phyloP scores from a whole-genome alignment of 768 basidiomycete genomes.

The Auriscalpium microsporum region DNA sequence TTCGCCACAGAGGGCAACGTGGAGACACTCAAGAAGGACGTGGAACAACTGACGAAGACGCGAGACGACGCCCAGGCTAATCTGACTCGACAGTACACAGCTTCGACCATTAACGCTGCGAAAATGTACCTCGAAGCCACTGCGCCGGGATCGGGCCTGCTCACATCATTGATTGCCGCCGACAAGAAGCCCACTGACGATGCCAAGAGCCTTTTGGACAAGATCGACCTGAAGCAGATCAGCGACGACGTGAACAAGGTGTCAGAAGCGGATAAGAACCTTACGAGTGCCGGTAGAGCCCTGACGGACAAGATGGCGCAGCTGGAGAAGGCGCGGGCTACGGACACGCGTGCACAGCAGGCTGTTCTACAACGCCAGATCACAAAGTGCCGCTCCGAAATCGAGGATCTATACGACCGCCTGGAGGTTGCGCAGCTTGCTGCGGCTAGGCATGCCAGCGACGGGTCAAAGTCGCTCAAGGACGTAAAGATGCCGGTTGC shows the following conservation, averaged over 20 bases:
- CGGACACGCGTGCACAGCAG: background rate
- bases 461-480: background rate
- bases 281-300: background rate
- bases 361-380: background rate
- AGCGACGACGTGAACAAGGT: background rate
- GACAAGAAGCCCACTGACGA: background rate
- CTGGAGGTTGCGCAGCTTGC: background rate
- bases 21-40: constrained; percentile 12
- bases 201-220: background rate
- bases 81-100: constrained; percentile 15
- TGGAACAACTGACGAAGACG: constrained; percentile 14
- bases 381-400: background rate
- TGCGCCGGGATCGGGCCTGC: background rate
- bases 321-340: background rate
- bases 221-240: background rate
- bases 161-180: background rate
- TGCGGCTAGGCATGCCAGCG: background rate
- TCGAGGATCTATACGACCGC: background rate
- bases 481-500: background rate
- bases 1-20: constrained; percentile 13
- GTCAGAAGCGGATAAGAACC: background rate
- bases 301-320: background rate
- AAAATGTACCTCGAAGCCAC: constrained; percentile 15
- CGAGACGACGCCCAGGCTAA: constrained; percentile 12
- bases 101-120: constrained; percentile 19